A percentile compares a stretch with the other conserved stretches of the same genome.
Evolutionary conservation across 352 stramenopile genomes (phyloP).

Genomic region (Pelagophyceae sp.): DNA sequence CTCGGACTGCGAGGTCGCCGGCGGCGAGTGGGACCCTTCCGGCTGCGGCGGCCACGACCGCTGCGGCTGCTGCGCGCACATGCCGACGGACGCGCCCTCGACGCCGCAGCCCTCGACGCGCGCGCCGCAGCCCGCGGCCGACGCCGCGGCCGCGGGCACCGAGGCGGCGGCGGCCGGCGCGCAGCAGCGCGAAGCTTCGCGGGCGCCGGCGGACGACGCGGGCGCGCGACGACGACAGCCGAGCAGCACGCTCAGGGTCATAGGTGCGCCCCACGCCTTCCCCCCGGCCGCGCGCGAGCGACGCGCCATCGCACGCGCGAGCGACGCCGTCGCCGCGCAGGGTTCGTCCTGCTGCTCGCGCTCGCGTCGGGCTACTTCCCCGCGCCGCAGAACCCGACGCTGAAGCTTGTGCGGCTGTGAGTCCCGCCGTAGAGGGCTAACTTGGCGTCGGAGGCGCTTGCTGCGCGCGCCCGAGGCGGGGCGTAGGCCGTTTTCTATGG

Average conservation of each 20-base stretch:
- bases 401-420: background rate
- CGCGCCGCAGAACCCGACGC: background rate
- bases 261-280: background rate
- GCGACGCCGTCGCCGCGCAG: background rate
- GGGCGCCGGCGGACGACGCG: background rate
- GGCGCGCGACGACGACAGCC: background rate
- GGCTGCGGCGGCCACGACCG: background rate
- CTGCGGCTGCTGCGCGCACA: slow-evolving; percentile 14
- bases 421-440: too few relatives aligned
- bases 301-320: too few relatives aligned
- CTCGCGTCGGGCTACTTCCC: background rate
- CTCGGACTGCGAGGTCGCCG: background rate
- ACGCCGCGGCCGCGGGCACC: background rate
- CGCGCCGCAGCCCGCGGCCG: background rate
- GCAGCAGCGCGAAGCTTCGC: background rate
- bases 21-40: background rate
- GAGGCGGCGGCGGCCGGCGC: background rate
- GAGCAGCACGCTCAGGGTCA: too few relatives aligned
- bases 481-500: slow-evolving; percentile 1
- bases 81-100: background rate
- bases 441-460: too few relatives aligned
- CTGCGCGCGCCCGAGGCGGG: too few relatives aligned
- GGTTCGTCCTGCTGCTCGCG: background rate
- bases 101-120: background rate
- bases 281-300: background rate